A percentile compares a stretch with the other conserved stretches of the same genome.
Conservation (phyloP, 1,284 basidiomycete species). For the Fomitopsis palustris region DNA sequence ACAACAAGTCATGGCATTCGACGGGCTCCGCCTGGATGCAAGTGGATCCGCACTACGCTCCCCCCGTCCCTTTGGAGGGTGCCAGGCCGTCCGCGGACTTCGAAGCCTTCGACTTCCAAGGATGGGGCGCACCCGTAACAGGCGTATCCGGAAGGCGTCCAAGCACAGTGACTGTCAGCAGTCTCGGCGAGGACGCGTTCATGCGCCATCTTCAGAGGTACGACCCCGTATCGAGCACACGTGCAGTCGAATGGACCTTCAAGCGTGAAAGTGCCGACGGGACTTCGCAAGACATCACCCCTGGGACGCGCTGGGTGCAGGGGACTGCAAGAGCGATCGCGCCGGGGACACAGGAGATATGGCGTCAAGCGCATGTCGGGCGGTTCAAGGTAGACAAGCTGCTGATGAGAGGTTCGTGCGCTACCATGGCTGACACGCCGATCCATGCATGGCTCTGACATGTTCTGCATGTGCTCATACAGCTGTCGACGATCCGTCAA, state of each 20-base stretch:
- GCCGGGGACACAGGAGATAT: constrained; percentile 57
- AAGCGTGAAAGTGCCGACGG: constrained; percentile 49
- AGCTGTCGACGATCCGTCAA: constrained; percentile 44
- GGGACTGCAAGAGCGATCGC: constrained; percentile 32
- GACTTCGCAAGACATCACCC: constrained; percentile 16
- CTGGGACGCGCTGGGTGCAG: constrained; percentile 15
- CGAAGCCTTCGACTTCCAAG: constrained; percentile 2
- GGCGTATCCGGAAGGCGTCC: constrained; percentile 33
- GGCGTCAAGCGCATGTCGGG: constrained; percentile 65
- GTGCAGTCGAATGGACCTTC: constrained; percentile 61
- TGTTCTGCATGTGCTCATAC: not conserved
- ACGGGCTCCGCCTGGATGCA: constrained; percentile 35
- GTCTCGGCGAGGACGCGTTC: constrained; percentile 55
- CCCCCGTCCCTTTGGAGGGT: not conserved
- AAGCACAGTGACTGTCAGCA: constrained; percentile 45
- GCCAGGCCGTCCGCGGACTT: not conserved
- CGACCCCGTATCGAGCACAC: constrained; percentile 44
- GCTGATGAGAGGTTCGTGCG: constrained; percentile 43
- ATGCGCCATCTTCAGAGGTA: constrained; percentile 44
- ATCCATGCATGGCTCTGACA: constrained; percentile 4
- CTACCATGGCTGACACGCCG: constrained; percentile 3
- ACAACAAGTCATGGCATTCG: constrained; percentile 31
- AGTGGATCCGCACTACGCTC: constrained; percentile 1
- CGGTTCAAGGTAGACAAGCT: constrained; percentile 57
- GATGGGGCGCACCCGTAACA: constrained; percentile 7